Base-by-base conservation (phyloP, 768 basidiomycete species). In the Tricholoma saponaceum region DNA sequence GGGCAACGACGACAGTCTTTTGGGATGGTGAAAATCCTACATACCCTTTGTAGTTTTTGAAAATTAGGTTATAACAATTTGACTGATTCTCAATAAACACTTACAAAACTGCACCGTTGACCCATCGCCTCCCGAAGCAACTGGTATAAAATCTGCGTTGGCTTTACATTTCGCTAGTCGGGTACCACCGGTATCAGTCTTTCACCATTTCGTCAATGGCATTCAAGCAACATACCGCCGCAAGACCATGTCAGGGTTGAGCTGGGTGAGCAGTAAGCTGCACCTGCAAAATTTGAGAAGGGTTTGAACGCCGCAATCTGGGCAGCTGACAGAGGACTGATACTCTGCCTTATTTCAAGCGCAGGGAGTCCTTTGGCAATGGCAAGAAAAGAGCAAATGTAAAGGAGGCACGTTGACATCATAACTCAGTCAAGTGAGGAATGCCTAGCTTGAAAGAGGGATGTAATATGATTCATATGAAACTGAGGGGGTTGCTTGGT, bases 241-340 rank as follows among this genome's bases (percentile, higher is more conserved):
- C 83, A 85, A 33, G 70, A 62, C 84, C 83, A 85, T 25, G 71
- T 65, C 41, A 75, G 53, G 5, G 80, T 82, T 26, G 66, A 58
- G 6, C 69, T 57, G 4, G 81, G 75, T 10, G 69, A 56, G 58
- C 84, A 85, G 59, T 83, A 83, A 0, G 75, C 82, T 5, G 83
- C 64, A 44, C 77, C 77, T 0, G 84, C 83, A 56, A 77, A 83
- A 56, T 67, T 68, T 0, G 81, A 73, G 65, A 76, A 85, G 1
- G 82, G 74, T 32, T 67, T 77, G 66, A 74, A 84, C 8, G 64
- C 28, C 8, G 70, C 59, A n/a, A 84, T 77, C 62, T 81, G 77
- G 0, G 73, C 16, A 5, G 71, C 59, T 7, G 72, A 65, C 41
- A 83, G 66, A 9, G 76, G 49, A 0, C 72, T 74, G 61, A 79